Conservation (phyloP, 257 asterid species). For the Solanum tarapatanum region DNA sequence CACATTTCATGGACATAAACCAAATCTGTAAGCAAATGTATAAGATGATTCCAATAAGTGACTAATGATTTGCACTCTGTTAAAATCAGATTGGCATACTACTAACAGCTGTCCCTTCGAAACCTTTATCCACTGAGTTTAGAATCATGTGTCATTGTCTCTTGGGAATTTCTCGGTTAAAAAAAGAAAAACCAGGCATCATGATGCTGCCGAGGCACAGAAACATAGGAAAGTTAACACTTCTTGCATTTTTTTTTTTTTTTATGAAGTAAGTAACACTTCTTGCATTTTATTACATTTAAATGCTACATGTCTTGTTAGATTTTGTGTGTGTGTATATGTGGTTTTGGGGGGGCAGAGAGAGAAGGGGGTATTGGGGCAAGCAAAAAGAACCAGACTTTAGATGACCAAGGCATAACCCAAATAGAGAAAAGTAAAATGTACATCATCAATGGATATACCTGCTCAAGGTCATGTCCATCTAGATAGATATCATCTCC, state of each 20-base stretch:
- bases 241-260: not conserved
- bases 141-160: not conserved
- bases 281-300: not conserved
- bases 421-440: not conserved
- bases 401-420: not conserved
- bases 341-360: not conserved
- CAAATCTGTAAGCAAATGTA: not conserved
- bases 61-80: not conserved
- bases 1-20: not conserved
- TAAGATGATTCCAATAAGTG: not conserved
- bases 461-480: constrained; percentile 77
- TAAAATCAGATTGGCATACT: not conserved
- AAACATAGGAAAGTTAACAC: not conserved
- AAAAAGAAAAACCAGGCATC: not conserved
- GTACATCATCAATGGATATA: constrained; percentile 3
- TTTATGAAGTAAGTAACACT: not conserved
- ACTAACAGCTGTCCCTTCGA: not conserved
- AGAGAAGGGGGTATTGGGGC: too few species aligned
- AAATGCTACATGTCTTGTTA: not conserved
- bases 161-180: not conserved
- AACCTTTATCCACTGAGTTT: not conserved
- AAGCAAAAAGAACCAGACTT: not conserved
- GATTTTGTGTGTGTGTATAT: not conserved
- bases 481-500: constrained; percentile 50
- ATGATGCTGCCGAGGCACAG: not conserved